Base-by-base conservation (phyloP, 768 basidiomycete genomes). In the Daedaleopsis nitida region DNA sequence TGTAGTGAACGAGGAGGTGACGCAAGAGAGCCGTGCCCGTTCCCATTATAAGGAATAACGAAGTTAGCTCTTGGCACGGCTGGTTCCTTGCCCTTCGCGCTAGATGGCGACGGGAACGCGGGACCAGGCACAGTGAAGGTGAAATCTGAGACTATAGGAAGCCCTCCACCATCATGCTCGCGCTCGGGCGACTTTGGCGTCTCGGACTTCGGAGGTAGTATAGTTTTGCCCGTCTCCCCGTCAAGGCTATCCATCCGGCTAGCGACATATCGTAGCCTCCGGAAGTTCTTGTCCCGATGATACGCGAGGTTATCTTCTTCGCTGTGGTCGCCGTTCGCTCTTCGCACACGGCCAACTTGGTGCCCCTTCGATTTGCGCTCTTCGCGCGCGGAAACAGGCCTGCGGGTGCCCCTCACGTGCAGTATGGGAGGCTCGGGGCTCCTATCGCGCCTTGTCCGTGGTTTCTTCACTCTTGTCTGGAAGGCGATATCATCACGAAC, bases 81-180 rank as follows among this genome's bases (percentile, higher is more conserved):
- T 1, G 51, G 51, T 37, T 52, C 51, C 34, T 35, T 52, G 34
- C 51, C 51, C 11, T 52, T 52, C 17, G 6, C 14, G 35, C 14
- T 44, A 1, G 27, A 27, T 10, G 47, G 32, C 3, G 58, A 44
- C 2, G 51, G 34, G 10, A 24, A 48, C 1, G 63, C 52, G 10
- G 59, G 47, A 1, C 39, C 44, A 7, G 63, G 63, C 1, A 47
- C 51, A 1, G 59, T 51, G 57, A 65, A 62, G 7, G 61, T 58
- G 47, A 62, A 62, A 16, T 62, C 61, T 19, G 57, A 3, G 19
- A 62, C 54, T 3, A 52, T 52, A 43, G 61, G 61, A 2, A 62
- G 27, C 16, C 52, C 24, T 57, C 49, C 7, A 35, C 19, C 17
- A 35, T 35, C 48, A 14, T 52, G 48, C 5, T 27, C 58, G 34